Evolutionary conservation across 192 early-diverging fungal genomes (phyloP), one percentile per base, ranked within the genome.

Genomic region (Coemansia sp.): DNA sequence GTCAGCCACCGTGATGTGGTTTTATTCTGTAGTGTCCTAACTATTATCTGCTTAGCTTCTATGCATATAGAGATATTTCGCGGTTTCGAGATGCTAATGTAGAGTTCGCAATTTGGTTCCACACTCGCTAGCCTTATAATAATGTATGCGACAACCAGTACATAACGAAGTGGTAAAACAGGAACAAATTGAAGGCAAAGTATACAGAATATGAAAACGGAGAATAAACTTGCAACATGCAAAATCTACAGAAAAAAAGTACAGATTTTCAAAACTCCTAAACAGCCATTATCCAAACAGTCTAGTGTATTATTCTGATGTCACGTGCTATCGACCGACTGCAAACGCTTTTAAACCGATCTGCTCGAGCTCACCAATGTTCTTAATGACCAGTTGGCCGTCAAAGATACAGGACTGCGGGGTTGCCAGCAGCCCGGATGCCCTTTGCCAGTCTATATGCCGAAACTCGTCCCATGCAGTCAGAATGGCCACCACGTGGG

Each of bases 391-490:
- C 53, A 52, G 43, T 2, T 94, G 91, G 46, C 95, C 95, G 61
- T 97, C 95, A 84, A 97, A 95, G 51, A 95, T 81, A 66, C 88
- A 92, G 2, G 48, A 8, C 23, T 33, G 92, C 92, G 26, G 92
- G 93, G 74, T 90, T 26, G 77, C 73, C 61, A 86, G 89, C 35
- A 93, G 85, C 61, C 60, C 74, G 45, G 81, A 30, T 10, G 31
- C 55, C 30, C 31, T 21, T 5, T 20, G 5, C 83, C 90, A 95
- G 73, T 95, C 91, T 30, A 87, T 64, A 45, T 66, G 49, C 49
- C 56, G 65, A 59, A 96, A 95, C 82, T 95, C 94, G 71, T 91
- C 86, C 95, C 95, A 97, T 58, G 94, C 90, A 23, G 94, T 95
- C 35, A 90, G 67, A 34, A 97, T 77, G 7, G 95, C 89, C 59